Percentiles rank a stretch among this genome's conserved stretches.
phyloP scores from a whole-genome alignment of 352 stramenopile species.

The Globisporangium ultimum region DNA sequence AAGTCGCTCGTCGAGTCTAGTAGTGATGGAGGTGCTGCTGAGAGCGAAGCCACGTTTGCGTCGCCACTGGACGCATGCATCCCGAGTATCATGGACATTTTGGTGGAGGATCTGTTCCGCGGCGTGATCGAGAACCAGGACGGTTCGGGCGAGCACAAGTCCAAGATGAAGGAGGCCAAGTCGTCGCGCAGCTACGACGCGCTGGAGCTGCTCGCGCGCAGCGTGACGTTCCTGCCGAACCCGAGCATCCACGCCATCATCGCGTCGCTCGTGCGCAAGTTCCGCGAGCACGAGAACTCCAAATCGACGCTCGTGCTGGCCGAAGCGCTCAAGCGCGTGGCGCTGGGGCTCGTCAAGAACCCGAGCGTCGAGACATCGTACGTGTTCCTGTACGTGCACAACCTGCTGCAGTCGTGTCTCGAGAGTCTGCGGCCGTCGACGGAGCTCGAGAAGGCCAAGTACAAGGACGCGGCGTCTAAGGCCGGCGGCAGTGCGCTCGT shows the following conservation, averaged over 20 bases:
- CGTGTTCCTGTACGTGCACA: slow-evolving; percentile 83
- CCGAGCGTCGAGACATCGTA: slow-evolving; percentile 80
- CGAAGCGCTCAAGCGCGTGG: slow-evolving; percentile 77
- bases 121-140: slow-evolving; percentile 55
- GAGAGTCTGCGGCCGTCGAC: slow-evolving; percentile 62
- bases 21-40: slow-evolving; percentile 18
- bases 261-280: slow-evolving; percentile 67
- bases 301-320: slow-evolving; percentile 57
- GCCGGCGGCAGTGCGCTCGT: slow-evolving; percentile 28
- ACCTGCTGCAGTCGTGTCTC: slow-evolving; percentile 74
- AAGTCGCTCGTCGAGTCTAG: slow-evolving; percentile 26
- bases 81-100: slow-evolving; percentile 77
- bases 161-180: slow-evolving; percentile 88
- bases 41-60: slow-evolving; percentile 32
- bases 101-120: slow-evolving; percentile 82
- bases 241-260: slow-evolving; percentile 76
- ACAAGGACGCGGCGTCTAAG: slow-evolving; percentile 20
- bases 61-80: slow-evolving; percentile 78
- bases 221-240: slow-evolving; percentile 85
- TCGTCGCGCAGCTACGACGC: slow-evolving; percentile 69
- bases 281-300: slow-evolving; percentile 57
- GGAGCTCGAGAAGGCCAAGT: slow-evolving; percentile 67
- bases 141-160: slow-evolving; percentile 57
- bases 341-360: slow-evolving; percentile 81
- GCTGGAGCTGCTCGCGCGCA: slow-evolving; percentile 75